A percentile compares a stretch with the other conserved stretches of the same genome.
These are phyloP conservation scores for Fusarium papillatum DNA, from an alignment of 2,329 filamentous ascomycete genomes.

Conservation along the genomic window DNA sequence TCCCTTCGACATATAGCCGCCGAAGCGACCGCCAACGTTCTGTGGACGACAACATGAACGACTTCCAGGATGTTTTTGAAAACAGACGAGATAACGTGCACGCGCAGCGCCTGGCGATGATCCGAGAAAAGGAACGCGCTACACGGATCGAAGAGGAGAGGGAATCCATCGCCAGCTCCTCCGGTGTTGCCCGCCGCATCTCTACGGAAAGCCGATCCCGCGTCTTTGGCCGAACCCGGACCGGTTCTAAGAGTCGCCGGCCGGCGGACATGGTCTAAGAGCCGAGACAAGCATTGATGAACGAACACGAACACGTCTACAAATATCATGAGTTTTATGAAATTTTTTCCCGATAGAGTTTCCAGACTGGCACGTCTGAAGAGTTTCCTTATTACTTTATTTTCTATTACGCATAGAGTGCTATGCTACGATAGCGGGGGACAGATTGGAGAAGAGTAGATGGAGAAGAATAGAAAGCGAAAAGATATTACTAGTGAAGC, in stretches of 20 bases:
- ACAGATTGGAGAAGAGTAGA: background rate
- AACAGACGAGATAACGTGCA: conserved; percentile 53
- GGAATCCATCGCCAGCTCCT: conserved; percentile 44
- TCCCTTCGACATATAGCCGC: conserved; percentile 28
- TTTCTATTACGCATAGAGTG: conserved; percentile 14
- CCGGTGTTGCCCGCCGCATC: conserved; percentile 41
- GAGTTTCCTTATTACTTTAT: conserved; percentile 8
- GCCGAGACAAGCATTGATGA: background rate
- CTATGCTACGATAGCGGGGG: background rate
- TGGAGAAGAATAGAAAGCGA: conserved; percentile 14
- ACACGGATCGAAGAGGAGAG: conserved; percentile 43
- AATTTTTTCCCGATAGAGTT: conserved; percentile 22
- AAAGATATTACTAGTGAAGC: background rate
- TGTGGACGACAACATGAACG: conserved; percentile 50
- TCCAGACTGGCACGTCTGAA: conserved; percentile 28
- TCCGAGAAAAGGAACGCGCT: conserved; percentile 53
- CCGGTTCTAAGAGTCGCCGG: conserved; percentile 43
- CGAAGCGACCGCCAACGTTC: conserved; percentile 38
- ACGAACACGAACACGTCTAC: conserved; percentile 1
- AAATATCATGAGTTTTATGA: conserved; percentile 33
- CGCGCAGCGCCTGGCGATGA: conserved; percentile 53
- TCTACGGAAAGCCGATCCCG: conserved; percentile 46
- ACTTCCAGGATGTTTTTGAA: conserved; percentile 63
- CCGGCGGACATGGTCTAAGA: conserved; percentile 47
- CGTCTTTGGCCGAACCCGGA: conserved; percentile 47